phyloP scores from a whole-genome alignment of 495 filamentous ascomycete genomes.

The Xylaria scruposa region DNA sequence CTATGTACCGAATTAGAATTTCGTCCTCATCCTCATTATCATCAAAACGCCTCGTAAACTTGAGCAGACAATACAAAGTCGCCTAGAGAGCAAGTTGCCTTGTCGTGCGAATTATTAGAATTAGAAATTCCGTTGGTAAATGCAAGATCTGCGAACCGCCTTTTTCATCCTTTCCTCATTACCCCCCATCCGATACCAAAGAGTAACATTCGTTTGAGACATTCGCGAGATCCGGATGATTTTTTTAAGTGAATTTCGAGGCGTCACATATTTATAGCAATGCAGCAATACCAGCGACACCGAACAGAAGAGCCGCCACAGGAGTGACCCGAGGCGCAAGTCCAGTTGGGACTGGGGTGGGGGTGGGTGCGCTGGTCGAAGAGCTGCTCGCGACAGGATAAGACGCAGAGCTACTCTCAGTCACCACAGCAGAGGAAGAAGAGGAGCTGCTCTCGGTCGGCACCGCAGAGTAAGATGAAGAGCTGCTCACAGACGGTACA shows the following conservation, averaged over 20 bases:
- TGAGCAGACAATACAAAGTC: not conserved
- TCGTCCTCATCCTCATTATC: not conserved
- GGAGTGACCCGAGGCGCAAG: conserved; percentile 38
- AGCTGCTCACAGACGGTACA: not conserved
- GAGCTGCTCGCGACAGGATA: conserved; percentile 15
- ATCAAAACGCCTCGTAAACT: not conserved
- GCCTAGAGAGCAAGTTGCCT: not conserved
- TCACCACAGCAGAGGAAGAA: not conserved
- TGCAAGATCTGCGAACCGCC: not conserved
- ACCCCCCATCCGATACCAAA: not conserved
- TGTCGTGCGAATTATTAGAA: conserved; percentile 14
- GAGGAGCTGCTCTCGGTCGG: conserved; percentile 14
- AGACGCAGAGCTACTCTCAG: not conserved
- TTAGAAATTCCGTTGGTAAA: not conserved
- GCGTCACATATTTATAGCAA: conserved; percentile 39
- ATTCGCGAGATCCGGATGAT: not conserved
- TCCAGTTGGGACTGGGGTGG: conserved; percentile 36
- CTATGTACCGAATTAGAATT: conserved; percentile 10
- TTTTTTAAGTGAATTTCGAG: not conserved
- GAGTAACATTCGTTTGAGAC: not conserved
- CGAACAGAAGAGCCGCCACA: conserved; percentile 44
- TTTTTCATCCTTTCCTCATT: not conserved
- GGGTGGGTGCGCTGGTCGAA: conserved; percentile 11
- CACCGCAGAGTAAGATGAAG: not conserved
- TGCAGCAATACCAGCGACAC: conserved; percentile 45